A percentile compares a stretch with the other conserved stretches of the same genome.
Evolutionary conservation across 352 stramenopile genomes (phyloP).

Genomic region (Globisporangium polare): DNA sequence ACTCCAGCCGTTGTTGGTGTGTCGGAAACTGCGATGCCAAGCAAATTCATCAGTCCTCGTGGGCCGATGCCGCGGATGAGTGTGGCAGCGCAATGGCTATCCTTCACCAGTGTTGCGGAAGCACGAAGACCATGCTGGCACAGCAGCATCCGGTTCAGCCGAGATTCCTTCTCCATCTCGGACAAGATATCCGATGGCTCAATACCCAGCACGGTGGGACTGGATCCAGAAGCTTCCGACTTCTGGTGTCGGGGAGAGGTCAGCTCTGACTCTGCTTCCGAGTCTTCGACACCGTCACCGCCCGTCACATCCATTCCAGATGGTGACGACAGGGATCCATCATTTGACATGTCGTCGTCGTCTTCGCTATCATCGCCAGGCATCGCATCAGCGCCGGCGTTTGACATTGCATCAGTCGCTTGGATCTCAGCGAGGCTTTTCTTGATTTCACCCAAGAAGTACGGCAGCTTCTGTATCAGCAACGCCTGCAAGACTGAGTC

Average conservation of each 20-base stretch:
- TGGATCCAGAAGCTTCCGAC: conserved; percentile 1
- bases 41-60: conserved; percentile 55
- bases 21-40: conserved; percentile 68
- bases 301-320: conserved; percentile 55
- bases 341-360: conserved; percentile 85
- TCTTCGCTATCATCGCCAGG: conserved; percentile 67
- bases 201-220: conserved; percentile 14
- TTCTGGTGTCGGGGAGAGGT: conserved; percentile 25
- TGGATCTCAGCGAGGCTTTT: conserved; percentile 64
- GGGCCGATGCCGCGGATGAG: conserved; percentile 61
- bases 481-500: conserved; percentile 59
- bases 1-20: conserved; percentile 62
- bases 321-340: conserved; percentile 64
- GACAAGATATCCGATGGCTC: conserved; percentile 48
- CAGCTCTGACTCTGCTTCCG: conserved; percentile 53
- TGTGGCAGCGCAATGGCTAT: conserved; percentile 52
- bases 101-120: conserved; percentile 65
- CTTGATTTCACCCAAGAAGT: conserved; percentile 77
- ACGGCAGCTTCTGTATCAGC: conserved; percentile 66
- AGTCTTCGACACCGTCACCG: conserved; percentile 43
- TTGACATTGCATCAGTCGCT: conserved; percentile 35
- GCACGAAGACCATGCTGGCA: conserved; percentile 76
- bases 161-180: conserved; percentile 78
- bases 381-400: conserved; percentile 25
- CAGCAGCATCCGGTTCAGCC: conserved; percentile 69